These are phyloP conservation scores for Musa balbisiana DNA, from an alignment of 202 grass and related monocot species.

Conservation along the genomic window DNA sequence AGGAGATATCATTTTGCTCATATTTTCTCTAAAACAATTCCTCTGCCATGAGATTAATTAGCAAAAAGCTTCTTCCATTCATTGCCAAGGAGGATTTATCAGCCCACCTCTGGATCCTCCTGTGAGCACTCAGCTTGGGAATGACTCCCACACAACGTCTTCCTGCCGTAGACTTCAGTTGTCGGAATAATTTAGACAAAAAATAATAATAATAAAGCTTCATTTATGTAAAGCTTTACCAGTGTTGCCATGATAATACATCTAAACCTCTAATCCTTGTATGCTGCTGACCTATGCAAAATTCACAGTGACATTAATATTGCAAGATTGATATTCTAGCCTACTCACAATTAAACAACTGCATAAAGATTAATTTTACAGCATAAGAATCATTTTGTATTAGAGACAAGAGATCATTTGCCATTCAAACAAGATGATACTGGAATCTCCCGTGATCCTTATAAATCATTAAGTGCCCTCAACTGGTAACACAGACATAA, in stretches of 20 bases:
- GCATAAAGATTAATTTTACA: no score
- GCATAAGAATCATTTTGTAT: no score
- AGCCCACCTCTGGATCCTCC: constrained; percentile 82
- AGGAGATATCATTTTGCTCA: neutral
- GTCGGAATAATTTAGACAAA: neutral
- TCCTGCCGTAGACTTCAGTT: constrained; percentile 23
- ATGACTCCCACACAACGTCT: constrained; percentile 78
- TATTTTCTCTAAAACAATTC: constrained; percentile 78
- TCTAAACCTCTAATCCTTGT: neutral
- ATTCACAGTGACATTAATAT: no score
- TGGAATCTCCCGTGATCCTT: no score
- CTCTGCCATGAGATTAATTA: constrained; percentile 68
- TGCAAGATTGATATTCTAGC: no score
- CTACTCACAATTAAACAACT: no score
- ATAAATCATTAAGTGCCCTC: no score
- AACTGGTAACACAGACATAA: no score
- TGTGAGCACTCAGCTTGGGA: constrained; percentile 68
- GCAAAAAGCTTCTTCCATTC: constrained; percentile 87
- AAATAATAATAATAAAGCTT: no score
- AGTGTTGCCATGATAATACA: neutral
- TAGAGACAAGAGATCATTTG: no score
- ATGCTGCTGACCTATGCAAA: neutral
- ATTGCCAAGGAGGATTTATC: constrained; percentile 73
- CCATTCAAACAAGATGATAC: no score
- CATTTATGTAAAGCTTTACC: no score